Base-by-base conservation (phyloP, 2,329 filamentous ascomycete genomes). In the Akanthomyces muscarius region DNA sequence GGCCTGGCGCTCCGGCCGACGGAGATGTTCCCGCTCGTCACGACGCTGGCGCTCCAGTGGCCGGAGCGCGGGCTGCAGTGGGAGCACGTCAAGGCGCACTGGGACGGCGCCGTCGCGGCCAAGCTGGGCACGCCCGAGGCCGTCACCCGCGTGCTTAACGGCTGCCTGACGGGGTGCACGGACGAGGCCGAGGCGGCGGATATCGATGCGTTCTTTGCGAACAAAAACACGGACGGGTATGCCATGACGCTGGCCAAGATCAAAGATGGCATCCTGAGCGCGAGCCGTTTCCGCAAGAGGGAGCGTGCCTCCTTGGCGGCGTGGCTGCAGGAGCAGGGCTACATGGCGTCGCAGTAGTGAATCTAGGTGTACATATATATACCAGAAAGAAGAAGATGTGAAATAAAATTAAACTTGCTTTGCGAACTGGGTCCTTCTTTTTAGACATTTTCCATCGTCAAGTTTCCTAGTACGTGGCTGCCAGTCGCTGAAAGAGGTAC, bases 221-320 rank as follows among this genome's bases (percentile, higher is more conserved):
- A 85, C 70, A 96, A 94, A 81, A 90, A 97, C 71, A 94, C 90
- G 18, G 86, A 86, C 69, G 90, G 88, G 50, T 98, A 92, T 75
- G 90, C 96, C 73, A 88, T 94, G 62, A 92, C 91, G 5, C 78
- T 99, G 59, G 88, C 89, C 67, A 91, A 96, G 68, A 88, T 93
- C 66, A 88, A 88, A 73, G 95, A 98, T 74, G 25, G 36, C 25
- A 58, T 58, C 16, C 1, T 52, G 38, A 63, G 47, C n/a, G 30
- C 42, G 38, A 50, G 33, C 18, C 61, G 61, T 2, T 63, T 52
- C 11, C 38, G 61, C 8, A 38, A 41, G 61, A 42, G 61, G 16
- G 61, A 63, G 54, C 38, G 61, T 2, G 53, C 18, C 5, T 42
- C 61, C 18, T 21, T 63, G 33, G 53, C 47, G 23, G n/a, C 47